These are phyloP conservation scores for Lentinula raphanica DNA, from an alignment of 768 basidiomycete genomes.

Conservation along the genomic window DNA sequence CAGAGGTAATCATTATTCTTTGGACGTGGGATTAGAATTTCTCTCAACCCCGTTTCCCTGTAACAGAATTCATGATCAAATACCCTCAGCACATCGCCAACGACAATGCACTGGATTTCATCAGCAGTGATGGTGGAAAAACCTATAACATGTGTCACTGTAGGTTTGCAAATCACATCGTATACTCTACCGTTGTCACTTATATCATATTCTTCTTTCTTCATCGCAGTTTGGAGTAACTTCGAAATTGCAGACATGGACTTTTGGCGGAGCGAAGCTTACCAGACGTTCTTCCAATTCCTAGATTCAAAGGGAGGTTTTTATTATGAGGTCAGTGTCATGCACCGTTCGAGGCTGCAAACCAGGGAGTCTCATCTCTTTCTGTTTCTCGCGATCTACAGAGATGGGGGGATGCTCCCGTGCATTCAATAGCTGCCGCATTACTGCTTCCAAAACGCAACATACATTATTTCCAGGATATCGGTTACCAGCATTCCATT, in stretches of 20 bases:
- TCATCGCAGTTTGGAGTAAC: slow-evolving; percentile 52
- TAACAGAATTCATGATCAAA: slow-evolving; percentile 44
- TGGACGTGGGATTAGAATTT: neutral
- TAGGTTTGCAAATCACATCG: slow-evolving; percentile 32
- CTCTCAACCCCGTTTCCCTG: neutral
- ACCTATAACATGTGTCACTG: slow-evolving; percentile 73
- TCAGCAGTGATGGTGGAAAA: slow-evolving; percentile 44
- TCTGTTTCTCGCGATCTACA: too few relatives aligned
- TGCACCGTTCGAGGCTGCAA: neutral
- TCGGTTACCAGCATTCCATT: slow-evolving; percentile 62
- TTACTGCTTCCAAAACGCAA: slow-evolving; percentile 46
- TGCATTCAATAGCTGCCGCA: slow-evolving; percentile 53
- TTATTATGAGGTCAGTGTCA: slow-evolving; percentile 48
- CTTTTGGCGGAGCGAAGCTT: slow-evolving; percentile 65
- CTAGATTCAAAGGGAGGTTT: slow-evolving; percentile 65
- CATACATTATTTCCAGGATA: slow-evolving; percentile 61
- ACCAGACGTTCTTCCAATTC: slow-evolving; percentile 60
- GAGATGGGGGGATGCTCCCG: slow-evolving; percentile 42
- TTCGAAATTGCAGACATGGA: slow-evolving; percentile 70
- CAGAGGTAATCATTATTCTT: slow-evolving; percentile 40
- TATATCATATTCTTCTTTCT: neutral
- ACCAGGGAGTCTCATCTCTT: neutral
- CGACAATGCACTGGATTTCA: slow-evolving; percentile 57
- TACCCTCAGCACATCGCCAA: slow-evolving; percentile 54
- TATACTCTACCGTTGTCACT: neutral